These are phyloP conservation scores for Leishmania arabica DNA, from an alignment of 208 protist species.

Conservation along the genomic window DNA sequence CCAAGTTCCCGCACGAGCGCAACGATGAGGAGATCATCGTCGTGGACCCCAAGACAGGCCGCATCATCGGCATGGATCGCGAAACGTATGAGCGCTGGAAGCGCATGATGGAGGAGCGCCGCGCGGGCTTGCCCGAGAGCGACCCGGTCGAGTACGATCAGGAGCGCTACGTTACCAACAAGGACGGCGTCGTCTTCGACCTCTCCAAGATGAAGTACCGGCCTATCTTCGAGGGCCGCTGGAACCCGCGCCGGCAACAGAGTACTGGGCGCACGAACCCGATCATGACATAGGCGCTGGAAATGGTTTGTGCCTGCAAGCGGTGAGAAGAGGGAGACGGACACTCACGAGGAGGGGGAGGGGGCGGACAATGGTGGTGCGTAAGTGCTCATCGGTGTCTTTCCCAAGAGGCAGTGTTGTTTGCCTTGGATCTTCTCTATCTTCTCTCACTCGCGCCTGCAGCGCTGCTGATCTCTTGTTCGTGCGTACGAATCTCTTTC, in stretches of 20 bases:
- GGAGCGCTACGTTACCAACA: constrained; percentile 89
- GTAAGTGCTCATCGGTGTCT: background rate
- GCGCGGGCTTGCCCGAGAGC: constrained; percentile 59
- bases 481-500: background rate
- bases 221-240: constrained; percentile 84
- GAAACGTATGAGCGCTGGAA: constrained; percentile 85
- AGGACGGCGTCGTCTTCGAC: constrained; percentile 86
- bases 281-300: constrained; percentile 64
- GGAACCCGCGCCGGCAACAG: constrained; percentile 80
- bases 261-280: constrained; percentile 87
- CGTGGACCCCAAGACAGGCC: constrained; percentile 87
- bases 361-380: background rate
- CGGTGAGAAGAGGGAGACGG: background rate
- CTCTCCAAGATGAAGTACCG: constrained; percentile 89
- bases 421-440: constrained; percentile 1
- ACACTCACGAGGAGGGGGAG: background rate
- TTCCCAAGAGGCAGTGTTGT: background rate
- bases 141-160: constrained; percentile 91
- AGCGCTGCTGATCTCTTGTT: constrained; percentile 13
- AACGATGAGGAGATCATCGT: constrained; percentile 88
- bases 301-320: background rate
- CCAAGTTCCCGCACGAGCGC: constrained; percentile 84
- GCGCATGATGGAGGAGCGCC: constrained; percentile 85
- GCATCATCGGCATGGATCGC: constrained; percentile 87
- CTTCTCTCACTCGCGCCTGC: background rate